Conservation (phyloP, 1,139 yeast species). For the Fermentozyma sake region DNA sequence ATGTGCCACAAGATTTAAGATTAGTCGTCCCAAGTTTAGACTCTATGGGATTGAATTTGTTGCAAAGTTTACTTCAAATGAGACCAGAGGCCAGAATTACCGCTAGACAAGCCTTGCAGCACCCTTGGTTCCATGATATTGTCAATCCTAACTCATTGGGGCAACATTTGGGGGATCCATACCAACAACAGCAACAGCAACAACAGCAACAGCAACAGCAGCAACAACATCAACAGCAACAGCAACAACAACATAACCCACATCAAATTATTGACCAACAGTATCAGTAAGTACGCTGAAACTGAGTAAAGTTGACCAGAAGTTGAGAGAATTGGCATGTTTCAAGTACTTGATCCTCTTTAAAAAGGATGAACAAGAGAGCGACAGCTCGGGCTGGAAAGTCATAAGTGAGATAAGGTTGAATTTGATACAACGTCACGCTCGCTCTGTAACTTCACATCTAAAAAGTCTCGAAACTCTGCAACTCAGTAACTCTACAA, state of each 20-base stretch:
- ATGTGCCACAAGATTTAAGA: slow-evolving; percentile 80
- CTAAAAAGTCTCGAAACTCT: no score
- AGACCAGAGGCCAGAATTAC: slow-evolving; percentile 89
- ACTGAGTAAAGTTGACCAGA: no score
- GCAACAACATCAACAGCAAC: slow-evolving; percentile 11
- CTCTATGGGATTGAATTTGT: slow-evolving; percentile 71
- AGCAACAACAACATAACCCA: slow-evolving; percentile 8
- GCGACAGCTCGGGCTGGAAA: no score
- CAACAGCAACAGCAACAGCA: slow-evolving; percentile 17
- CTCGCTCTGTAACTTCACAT: no score
- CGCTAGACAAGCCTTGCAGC: slow-evolving; percentile 89
- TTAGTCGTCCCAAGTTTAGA: slow-evolving; percentile 75
- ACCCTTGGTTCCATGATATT: slow-evolving; percentile 92
- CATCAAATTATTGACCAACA: slow-evolving; percentile 10
- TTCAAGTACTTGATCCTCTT: no score
- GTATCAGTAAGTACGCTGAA: slow-evolving; percentile 4
- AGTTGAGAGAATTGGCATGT: no score
- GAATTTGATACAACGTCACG: no score
- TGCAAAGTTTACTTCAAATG: slow-evolving; percentile 77
- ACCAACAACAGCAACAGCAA: slow-evolving; percentile 32
- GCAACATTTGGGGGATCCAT: slow-evolving; percentile 35
- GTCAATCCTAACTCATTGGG: slow-evolving; percentile 37
- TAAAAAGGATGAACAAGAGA: no score
- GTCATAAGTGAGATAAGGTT: no score
- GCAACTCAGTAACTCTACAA: no score